These are phyloP conservation scores for Naganishia liquefaciens DNA, from an alignment of 1,284 basidiomycete genomes.

Conservation along the genomic window DNA sequence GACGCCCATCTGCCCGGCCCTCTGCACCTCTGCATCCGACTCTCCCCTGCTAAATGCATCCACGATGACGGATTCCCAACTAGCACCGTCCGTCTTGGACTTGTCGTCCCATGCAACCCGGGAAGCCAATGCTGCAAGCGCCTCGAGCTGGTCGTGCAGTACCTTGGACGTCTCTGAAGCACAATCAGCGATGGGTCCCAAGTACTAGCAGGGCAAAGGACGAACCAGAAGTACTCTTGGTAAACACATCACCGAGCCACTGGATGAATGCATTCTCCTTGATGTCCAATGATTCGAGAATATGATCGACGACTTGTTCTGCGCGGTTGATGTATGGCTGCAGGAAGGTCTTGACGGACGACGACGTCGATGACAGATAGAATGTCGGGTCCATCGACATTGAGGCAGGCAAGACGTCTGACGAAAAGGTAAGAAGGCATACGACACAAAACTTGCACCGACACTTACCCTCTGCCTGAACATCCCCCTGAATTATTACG, in stretches of 20 bases:
- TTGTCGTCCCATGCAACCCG: constrained; percentile 43
- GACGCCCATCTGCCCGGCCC: constrained; percentile 44
- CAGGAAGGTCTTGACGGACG: constrained; percentile 39
- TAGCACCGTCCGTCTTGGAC: constrained; percentile 32
- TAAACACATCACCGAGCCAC: constrained; percentile 46
- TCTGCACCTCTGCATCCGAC: constrained; percentile 41
- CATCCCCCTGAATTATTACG: constrained; percentile 48
- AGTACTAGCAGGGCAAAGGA: background rate
- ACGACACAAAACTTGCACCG: background rate
- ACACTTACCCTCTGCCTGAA: constrained; percentile 45
- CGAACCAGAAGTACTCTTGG: constrained; percentile 27
- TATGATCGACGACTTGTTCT: constrained; percentile 40
- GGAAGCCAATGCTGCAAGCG: constrained; percentile 48
- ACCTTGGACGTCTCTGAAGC: constrained; percentile 43
- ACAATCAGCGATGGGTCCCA: background rate
- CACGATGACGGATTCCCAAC: constrained; percentile 50
- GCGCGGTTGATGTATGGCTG: constrained; percentile 48
- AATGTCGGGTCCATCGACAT: constrained; percentile 45
- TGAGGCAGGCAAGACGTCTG: constrained; percentile 45
- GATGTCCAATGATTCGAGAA: constrained; percentile 39
- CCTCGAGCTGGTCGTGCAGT: constrained; percentile 48
- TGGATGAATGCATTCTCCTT: constrained; percentile 46
- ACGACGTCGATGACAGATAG: constrained; percentile 41
- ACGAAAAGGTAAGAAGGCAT: background rate
- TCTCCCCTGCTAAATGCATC: constrained; percentile 38